Evolutionary conservation across 495 filamentous ascomycete species (phyloP).

Genomic region (Oleoguttula mirabilis): DNA sequence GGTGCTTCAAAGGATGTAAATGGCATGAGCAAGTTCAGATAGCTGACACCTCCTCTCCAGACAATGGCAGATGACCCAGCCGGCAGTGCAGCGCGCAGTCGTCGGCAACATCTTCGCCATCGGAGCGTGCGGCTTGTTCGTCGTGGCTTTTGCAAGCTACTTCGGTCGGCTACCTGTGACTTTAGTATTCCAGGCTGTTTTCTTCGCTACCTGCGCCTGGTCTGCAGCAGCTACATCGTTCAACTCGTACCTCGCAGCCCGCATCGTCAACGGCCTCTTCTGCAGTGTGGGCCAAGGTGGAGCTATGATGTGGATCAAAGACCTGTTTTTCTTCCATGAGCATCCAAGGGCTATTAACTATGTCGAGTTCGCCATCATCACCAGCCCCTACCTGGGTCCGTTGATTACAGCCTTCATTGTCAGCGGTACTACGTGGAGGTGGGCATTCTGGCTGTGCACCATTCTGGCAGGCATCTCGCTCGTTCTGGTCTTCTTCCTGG

Average conservation of each 20-base stretch:
- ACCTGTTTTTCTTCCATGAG: constrained; percentile 16
- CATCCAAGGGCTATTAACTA: constrained; percentile 13
- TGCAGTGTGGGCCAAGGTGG: constrained; percentile 8
- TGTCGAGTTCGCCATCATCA: constrained; percentile 9
- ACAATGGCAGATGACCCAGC: constrained; percentile 6
- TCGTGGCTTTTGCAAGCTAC: constrained; percentile 7
- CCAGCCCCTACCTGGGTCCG: constrained; percentile 13
- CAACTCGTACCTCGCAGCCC: constrained; percentile 9
- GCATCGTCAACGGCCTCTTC: constrained; percentile 10
- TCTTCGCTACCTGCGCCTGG: constrained; percentile 8
- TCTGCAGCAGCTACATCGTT: constrained; percentile 14
- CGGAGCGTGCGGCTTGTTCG: constrained; percentile 12
- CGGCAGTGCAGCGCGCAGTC: constrained; percentile 6
- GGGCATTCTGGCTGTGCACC: constrained; percentile 15
- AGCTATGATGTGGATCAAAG: constrained; percentile 15
- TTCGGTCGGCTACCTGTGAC: constrained; percentile 11
- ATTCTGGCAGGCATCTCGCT: constrained; percentile 4
- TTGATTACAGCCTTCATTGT: constrained; percentile 14
- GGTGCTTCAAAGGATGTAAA: too few species aligned
- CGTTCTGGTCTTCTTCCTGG: constrained; percentile 11
- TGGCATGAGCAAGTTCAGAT: too few species aligned
- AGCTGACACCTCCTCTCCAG: too few species aligned
- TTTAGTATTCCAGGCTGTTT: constrained; percentile 5
- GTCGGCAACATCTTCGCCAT: constrained; percentile 15
- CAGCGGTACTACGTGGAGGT: constrained; percentile 7